Conservation (phyloP, 371 early-diverging fungal genomes). For the Apophysomyces elegans region DNA sequence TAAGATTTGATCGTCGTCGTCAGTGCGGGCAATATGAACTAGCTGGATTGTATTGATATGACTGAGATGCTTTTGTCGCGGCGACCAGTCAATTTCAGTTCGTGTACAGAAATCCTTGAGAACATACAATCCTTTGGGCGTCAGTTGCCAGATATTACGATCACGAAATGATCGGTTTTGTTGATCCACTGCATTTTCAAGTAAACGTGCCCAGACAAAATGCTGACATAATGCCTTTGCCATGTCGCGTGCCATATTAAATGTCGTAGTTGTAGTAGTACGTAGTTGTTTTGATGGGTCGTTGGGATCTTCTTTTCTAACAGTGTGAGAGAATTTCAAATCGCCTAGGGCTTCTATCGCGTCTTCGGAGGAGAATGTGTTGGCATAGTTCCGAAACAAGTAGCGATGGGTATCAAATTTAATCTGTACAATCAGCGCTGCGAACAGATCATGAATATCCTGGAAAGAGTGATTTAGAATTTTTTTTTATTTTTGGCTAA, state of each 20-base stretch:
- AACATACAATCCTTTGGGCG: constrained; percentile 63
- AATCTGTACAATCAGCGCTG: constrained; percentile 64
- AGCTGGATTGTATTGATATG: constrained; percentile 48
- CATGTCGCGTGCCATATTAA: constrained; percentile 68
- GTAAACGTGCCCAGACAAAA: constrained; percentile 61
- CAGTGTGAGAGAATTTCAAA: constrained; percentile 58
- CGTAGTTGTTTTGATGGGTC: constrained; percentile 53
- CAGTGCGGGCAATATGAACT: constrained; percentile 44
- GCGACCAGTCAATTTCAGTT: constrained; percentile 41
- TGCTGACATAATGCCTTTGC: constrained; percentile 67
- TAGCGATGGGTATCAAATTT: constrained; percentile 59
- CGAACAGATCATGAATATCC: constrained; percentile 69
- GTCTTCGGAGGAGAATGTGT: constrained; percentile 65
- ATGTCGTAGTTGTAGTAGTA: constrained; percentile 68
- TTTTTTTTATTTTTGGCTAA: not conserved
- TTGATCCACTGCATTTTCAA: constrained; percentile 60
- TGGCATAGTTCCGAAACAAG: constrained; percentile 60
- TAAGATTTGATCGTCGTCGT: constrained; percentile 47
- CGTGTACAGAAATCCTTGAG: constrained; percentile 57
- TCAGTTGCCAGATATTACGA: constrained; percentile 61
- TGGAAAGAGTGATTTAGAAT: constrained; percentile 15
- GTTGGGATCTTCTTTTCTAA: constrained; percentile 59
- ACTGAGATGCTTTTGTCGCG: constrained; percentile 36
- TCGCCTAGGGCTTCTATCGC: constrained; percentile 58
- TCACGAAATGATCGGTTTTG: constrained; percentile 55